Evolutionary conservation across 2,329 filamentous ascomycete species (phyloP), one percentile per base, ranked within the genome.

Genomic region (Beauveria bassiana): DNA sequence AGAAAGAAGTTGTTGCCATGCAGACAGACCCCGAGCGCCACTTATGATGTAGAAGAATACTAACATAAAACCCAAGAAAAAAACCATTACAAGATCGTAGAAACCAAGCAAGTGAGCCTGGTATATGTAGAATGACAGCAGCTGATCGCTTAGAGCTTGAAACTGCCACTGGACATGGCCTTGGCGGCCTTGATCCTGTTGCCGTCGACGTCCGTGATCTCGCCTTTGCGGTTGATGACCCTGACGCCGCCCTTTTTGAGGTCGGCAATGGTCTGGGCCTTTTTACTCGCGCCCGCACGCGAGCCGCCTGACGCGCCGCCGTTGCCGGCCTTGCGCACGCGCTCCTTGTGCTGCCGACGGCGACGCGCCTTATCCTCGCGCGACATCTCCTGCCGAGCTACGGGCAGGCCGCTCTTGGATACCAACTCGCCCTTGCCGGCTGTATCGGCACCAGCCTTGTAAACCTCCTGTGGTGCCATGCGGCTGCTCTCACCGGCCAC

Each of bases 391-490:
- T 95, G 89, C 68, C 86, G 85, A 8, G 90, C 87, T 49, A 96
- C 76, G 1, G 91, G 89, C 68, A 90, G 78, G 26, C 92, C 93
- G 68, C 82, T 86, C 81, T 89, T 93, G 61, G 86, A 81, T 40
- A 93, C 83, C 43, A 96, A 79, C 72, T 96, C 92, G 57, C 86
- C 86, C 68, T 82, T 81, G 65, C 81, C 82, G 51, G 78, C 78
- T 16, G 76, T 85, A 64, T 87, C 40, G 20, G 88, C 85, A 62
- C 89, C 87, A n/a, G 91, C 86, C 68, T 86, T 86, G 79, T 98
- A 99, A 28, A 99, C 82, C 74, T 99, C 95, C 71, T 98, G 95
- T 3, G 95, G 95, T 51, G 95, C 95, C 63, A 99, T 83, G 79
- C 89, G 89, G 69, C 87, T 90, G 65, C 85, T 79, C 51, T 81